Evolutionary conservation across 2,329 filamentous ascomycete genomes (phyloP), one percentile per base, ranked within the genome.

Genomic region (Beauveria varroae): DNA sequence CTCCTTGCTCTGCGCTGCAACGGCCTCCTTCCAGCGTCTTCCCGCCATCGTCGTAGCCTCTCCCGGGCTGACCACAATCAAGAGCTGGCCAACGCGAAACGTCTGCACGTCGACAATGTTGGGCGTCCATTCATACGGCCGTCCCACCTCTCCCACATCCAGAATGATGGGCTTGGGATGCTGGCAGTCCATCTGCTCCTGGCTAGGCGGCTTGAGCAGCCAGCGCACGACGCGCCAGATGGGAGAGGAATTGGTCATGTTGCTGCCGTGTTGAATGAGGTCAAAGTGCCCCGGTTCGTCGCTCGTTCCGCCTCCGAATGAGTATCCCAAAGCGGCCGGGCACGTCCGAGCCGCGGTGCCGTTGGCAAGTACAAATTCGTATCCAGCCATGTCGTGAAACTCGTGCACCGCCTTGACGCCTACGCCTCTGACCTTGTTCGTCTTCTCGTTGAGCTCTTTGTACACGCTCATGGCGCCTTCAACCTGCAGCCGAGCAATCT

Each of bases 11-110:
- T 83, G 80, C 2, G 75, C 73, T 22, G 80, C 77, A 58, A 95
- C 79, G 1, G 90, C 87, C 63, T 83, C 79, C 67, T 88, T 89
- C 93, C 93, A 97, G 24, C 93, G 85, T 20, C 93, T 83, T 0
- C 93, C 93, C 1, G 90, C 85, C 93, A 97, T 98, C 3, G 93
- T 97, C 0, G 90, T 95, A 1, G 90, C 91, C 73, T 97, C 93
- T 30, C 91, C 91, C 0, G 93, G 89, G 37, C 88, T 89, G 26
- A 96, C 84, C 63, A 97, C 86, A 63, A 97, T 88, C 60, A 96
- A 78, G 5, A 97, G 76, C 68, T 95, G 89, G 0, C 93, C 93
- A 0, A 93, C 87, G 14, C 93, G 88, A 14, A 97, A 79, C 30
- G 89, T 80, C 70, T 97, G 93, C 7, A 97, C 82, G 70, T 97